A percentile compares a stretch with the other conserved stretches of the same genome.
These are phyloP conservation scores for Phyllosticta citribraziliensis DNA, from an alignment of 2,329 filamentous ascomycete genomes.

Conservation along the genomic window DNA sequence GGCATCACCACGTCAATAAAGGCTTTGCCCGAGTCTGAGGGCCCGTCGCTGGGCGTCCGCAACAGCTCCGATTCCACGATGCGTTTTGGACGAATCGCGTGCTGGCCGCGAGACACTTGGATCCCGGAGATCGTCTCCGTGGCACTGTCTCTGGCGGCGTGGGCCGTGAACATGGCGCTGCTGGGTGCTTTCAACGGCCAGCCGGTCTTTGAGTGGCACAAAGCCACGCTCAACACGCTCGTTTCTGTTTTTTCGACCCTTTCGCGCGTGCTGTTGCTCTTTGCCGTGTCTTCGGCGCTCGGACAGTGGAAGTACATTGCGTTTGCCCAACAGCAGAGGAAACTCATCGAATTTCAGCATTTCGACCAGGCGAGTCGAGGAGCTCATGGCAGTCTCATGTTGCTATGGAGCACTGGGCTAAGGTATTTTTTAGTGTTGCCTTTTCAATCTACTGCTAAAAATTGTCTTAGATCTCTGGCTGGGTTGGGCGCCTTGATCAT, in stretches of 20 bases:
- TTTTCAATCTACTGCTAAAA: too few relatives aligned
- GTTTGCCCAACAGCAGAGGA: too few relatives aligned
- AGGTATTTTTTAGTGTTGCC: too few relatives aligned
- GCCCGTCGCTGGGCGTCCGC: too few relatives aligned
- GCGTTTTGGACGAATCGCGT: not conserved
- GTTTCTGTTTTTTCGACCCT: slow-evolving; percentile 11
- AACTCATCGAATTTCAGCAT: too few relatives aligned
- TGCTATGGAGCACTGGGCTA: too few relatives aligned
- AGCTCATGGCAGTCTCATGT: too few relatives aligned
- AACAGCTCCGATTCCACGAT: not conserved
- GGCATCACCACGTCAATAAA: too few relatives aligned
- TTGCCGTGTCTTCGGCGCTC: slow-evolving; percentile 7
- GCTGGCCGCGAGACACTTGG: not conserved
- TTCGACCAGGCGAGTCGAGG: too few relatives aligned
- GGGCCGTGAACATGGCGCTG: not conserved
- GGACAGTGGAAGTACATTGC: slow-evolving; percentile 12
- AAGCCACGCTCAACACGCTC: slow-evolving; percentile 12
- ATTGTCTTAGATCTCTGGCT: too few relatives aligned
- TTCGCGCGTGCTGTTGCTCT: slow-evolving; percentile 6
- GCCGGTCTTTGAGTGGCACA: slow-evolving; percentile 1
- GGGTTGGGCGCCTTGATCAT: too few relatives aligned
- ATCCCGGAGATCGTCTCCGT: not conserved
- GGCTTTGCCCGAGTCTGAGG: too few relatives aligned
- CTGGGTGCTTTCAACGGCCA: not conserved
- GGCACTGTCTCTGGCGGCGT: not conserved